Conservation (phyloP, 495 filamentous ascomycete species). For the Pyronema domesticum region DNA sequence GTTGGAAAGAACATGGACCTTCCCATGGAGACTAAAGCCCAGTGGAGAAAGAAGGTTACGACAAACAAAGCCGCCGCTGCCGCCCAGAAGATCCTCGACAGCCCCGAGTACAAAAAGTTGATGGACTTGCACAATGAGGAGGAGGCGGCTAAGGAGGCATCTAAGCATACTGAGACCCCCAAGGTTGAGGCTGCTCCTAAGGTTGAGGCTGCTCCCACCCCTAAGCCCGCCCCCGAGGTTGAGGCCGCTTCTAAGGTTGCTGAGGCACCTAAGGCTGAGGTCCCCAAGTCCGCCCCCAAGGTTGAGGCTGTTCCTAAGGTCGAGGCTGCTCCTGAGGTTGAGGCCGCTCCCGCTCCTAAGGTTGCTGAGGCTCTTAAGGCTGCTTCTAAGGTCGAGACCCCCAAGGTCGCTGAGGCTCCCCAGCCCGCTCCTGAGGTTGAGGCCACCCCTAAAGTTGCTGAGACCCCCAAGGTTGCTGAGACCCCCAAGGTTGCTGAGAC, state of each 20-base stretch:
- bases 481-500: not conserved
- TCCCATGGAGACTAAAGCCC: slow-evolving; percentile 30
- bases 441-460: not conserved
- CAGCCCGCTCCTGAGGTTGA: not conserved
- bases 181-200: not conserved
- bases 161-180: not conserved
- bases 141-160: not conserved
- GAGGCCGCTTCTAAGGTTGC: not conserved
- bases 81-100: slow-evolving; percentile 37
- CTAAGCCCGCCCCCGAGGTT: not conserved
- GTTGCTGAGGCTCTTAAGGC: not conserved
- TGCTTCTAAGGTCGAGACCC: not conserved
- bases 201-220: not conserved
- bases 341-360: not conserved
- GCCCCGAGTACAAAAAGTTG: slow-evolving; percentile 29
- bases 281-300: not conserved
- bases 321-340: not conserved
- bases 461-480: not conserved
- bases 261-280: not conserved
- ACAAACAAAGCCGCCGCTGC: slow-evolving; percentile 27
- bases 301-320: not conserved
- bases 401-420: not conserved
- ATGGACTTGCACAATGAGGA: slow-evolving; percentile 1
- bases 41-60: slow-evolving; percentile 33
- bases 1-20: slow-evolving; percentile 49